A percentile compares a stretch with the other conserved stretches of the same genome.
phyloP scores from a whole-genome alignment of 345 rosid species.

The Mangifera indica region DNA sequence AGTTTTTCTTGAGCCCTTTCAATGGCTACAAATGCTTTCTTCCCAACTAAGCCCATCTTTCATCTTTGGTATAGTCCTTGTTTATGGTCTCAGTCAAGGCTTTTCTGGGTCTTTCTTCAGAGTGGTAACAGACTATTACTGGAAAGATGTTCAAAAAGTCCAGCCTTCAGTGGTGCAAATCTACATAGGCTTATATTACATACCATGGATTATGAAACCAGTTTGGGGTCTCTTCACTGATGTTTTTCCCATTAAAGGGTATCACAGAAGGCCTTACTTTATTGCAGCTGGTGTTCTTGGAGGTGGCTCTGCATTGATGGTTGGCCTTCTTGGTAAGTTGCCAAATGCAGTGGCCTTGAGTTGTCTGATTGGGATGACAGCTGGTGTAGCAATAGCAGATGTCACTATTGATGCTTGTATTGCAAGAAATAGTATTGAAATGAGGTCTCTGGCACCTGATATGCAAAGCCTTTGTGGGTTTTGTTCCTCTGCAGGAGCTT shows the following conservation, averaged over 20 bases:
- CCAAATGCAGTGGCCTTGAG: slow-evolving; percentile 52
- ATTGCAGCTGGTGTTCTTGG: slow-evolving; percentile 66
- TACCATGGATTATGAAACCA: slow-evolving; percentile 83
- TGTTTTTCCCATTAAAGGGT: slow-evolving; percentile 67
- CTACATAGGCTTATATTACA: slow-evolving; percentile 67
- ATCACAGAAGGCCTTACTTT: slow-evolving; percentile 70
- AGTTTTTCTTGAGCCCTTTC: slow-evolving; percentile 54
- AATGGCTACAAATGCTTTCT: slow-evolving; percentile 72
- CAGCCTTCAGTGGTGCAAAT: slow-evolving; percentile 84
- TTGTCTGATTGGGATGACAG: slow-evolving; percentile 64
- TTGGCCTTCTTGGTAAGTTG: slow-evolving; percentile 46
- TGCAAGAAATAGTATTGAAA: slow-evolving; percentile 65
- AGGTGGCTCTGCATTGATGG: slow-evolving; percentile 45
- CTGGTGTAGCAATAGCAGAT: slow-evolving; percentile 77
- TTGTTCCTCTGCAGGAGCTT: slow-evolving; percentile 79
- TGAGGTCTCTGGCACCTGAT: slow-evolving; percentile 63
- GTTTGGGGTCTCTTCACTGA: slow-evolving; percentile 79
- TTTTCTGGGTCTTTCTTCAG: slow-evolving; percentile 71
- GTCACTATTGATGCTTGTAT: slow-evolving; percentile 87
- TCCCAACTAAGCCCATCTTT: slow-evolving; percentile 57
- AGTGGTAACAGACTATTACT: slow-evolving; percentile 75
- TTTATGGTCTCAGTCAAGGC: slow-evolving; percentile 77
- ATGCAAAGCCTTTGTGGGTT: slow-evolving; percentile 80
- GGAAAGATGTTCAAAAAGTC: slow-evolving; percentile 88
- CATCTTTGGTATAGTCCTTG: slow-evolving; percentile 59